Percentiles rank a stretch among this genome's conserved stretches.
These are phyloP conservation scores for Scytalidium sp. DNA, from an alignment of 2,329 filamentous ascomycete species.

Conservation along the genomic window DNA sequence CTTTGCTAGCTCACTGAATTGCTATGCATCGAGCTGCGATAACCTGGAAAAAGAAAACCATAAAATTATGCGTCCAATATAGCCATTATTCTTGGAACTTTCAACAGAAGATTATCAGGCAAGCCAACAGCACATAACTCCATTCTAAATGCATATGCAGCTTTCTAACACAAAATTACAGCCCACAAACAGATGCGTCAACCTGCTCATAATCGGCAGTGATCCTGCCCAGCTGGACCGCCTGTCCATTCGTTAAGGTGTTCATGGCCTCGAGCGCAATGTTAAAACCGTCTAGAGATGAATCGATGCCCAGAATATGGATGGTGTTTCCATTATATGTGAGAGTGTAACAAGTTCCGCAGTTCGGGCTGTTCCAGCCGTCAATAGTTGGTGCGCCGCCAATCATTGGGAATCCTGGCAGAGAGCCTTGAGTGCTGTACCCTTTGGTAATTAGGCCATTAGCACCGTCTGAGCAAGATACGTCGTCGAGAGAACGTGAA, in stretches of 20 bases:
- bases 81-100: no score
- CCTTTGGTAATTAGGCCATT: slow-evolving; percentile 62
- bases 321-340: slow-evolving; percentile 48
- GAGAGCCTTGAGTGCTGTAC: slow-evolving; percentile 52
- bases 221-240: slow-evolving; percentile 46
- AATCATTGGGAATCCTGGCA: slow-evolving; percentile 52
- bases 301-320: slow-evolving; percentile 55
- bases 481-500: slow-evolving; percentile 48
- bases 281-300: slow-evolving; percentile 49
- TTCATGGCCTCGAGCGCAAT: slow-evolving; percentile 56
- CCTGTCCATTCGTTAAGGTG: slow-evolving; percentile 50
- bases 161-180: slow-evolving; percentile 19
- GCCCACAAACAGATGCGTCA: slow-evolving; percentile 38
- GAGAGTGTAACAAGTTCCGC: slow-evolving; percentile 58
- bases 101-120: no score
- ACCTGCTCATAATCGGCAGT: slow-evolving; percentile 47
- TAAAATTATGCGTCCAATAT: no score
- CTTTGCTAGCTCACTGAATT: no score
- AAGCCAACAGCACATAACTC: no score
- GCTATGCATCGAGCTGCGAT: no score
- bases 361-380: slow-evolving; percentile 52
- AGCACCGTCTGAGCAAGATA: slow-evolving; percentile 65
- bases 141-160: no score
- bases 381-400: slow-evolving; percentile 50
- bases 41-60: no score